Evolutionary conservation across 2,329 filamentous ascomycete species (phyloP).

Genomic region (Botryotinia calthae): DNA sequence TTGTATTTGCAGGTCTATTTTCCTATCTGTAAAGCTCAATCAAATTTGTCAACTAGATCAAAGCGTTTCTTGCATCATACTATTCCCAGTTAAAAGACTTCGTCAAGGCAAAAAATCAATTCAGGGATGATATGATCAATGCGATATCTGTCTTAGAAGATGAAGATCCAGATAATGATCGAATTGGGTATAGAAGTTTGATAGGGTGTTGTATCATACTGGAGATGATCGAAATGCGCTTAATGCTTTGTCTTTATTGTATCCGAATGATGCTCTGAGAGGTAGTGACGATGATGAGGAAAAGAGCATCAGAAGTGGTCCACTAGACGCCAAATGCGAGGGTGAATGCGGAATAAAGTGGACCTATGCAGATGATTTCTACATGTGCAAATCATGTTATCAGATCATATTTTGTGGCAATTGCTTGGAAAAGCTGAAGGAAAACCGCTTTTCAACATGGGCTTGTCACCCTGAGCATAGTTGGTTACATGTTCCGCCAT

Average conservation of each 20-base stretch:
- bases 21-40: no score
- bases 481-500: not conserved
- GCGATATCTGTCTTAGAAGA: not conserved
- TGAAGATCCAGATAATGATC: not conserved
- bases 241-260: no score
- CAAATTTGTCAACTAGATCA: no score
- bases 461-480: not conserved
- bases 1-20: no score
- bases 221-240: not conserved
- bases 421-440: not conserved
- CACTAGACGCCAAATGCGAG: no score
- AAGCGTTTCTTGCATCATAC: not conserved
- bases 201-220: accelerated
- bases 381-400: not conserved
- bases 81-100: accelerated
- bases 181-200: accelerated
- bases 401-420: accelerated
- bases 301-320: no score
- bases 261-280: no score
- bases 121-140: accelerated
- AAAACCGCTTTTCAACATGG: not conserved
- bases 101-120: not conserved
- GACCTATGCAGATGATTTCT: not conserved
- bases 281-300: no score
- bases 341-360: not conserved